Evolutionary conservation across 2,329 filamentous ascomycete species (phyloP).

Genomic region (Myotisia sp.): DNA sequence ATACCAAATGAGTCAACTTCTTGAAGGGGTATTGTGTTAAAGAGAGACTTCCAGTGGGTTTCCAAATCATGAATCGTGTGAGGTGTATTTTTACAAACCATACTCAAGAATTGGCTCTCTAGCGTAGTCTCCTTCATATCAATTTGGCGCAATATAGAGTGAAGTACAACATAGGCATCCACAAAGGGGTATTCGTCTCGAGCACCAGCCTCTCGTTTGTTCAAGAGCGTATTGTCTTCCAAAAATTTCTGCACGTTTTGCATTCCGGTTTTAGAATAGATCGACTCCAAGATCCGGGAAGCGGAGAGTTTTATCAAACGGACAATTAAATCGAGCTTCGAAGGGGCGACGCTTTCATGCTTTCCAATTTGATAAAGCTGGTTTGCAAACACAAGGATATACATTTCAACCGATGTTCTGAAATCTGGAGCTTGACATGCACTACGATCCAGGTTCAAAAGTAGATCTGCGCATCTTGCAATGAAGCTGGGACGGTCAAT

Average conservation of each 20-base stretch:
- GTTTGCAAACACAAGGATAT: conserved; percentile 26
- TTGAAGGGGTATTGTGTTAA: conserved; percentile 39
- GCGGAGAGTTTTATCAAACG: conserved; percentile 23
- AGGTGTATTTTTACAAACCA: conserved; percentile 8
- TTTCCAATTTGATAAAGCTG: conserved; percentile 26
- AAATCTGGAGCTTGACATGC: conserved; percentile 5
- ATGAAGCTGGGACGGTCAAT: conserved; percentile 39
- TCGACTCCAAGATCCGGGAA: conserved; percentile 22
- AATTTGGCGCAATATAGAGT: conserved; percentile 22
- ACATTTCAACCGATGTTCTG: conserved; percentile 14
- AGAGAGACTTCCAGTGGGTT: conserved; percentile 31
- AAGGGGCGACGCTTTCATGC: conserved; percentile 19
- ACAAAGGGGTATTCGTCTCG: conserved; percentile 29
- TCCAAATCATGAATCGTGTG: conserved; percentile 23
- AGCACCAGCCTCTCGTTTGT: conserved; percentile 36
- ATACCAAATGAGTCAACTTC: conserved; percentile 40
- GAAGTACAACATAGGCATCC: conserved; percentile 35
- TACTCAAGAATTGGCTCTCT: conserved; percentile 19
- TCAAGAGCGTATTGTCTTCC: conserved; percentile 30
- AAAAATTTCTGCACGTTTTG: conserved; percentile 30
- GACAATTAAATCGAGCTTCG: conserved; percentile 15
- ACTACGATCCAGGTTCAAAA: conserved; percentile 28
- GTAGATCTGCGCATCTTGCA: conserved; percentile 20
- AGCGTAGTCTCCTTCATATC: conserved; percentile 7
- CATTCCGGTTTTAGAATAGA: conserved; percentile 22